phyloP scores from a whole-genome alignment of 2,329 filamentous ascomycete genomes.

The Sporothrix dimorphospora region DNA sequence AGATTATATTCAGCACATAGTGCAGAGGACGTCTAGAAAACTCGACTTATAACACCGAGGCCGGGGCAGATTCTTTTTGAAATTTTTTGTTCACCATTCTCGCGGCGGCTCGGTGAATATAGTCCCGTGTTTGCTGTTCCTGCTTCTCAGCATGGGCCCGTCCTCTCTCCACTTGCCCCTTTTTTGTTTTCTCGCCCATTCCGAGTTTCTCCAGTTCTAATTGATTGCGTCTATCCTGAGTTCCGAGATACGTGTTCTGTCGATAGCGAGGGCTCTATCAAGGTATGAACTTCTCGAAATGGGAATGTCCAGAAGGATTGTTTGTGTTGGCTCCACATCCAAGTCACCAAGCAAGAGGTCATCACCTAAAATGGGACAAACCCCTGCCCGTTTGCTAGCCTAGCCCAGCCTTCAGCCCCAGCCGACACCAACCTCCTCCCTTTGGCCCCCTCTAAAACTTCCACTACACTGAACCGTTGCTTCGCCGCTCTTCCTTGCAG shows the following conservation, averaged over 20 bases:
- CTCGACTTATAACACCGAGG: neutral
- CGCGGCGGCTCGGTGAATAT: neutral
- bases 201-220: neutral
- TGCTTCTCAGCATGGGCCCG: neutral
- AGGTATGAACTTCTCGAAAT: conserved; percentile 8
- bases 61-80: neutral
- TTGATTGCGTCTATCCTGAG: neutral
- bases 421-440: neutral
- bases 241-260: neutral
- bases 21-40: no score
- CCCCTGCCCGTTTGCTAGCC: neutral
- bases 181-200: neutral
- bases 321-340: neutral
- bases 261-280: neutral
- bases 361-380: neutral
- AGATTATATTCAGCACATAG: neutral
- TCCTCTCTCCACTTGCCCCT: conserved; percentile 11
- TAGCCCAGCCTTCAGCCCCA: conserved; percentile 8
- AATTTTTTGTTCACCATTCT: neutral
- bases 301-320: neutral
- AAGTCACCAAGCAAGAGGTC: neutral
- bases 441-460: no score
- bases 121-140: neutral
- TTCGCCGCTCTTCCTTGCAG: conserved; percentile 13
- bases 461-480: neutral